Evolutionary conservation across 2,329 filamentous ascomycete species (phyloP), one percentile per base, ranked within the genome.

Genomic region (Cercospora sp.): DNA sequence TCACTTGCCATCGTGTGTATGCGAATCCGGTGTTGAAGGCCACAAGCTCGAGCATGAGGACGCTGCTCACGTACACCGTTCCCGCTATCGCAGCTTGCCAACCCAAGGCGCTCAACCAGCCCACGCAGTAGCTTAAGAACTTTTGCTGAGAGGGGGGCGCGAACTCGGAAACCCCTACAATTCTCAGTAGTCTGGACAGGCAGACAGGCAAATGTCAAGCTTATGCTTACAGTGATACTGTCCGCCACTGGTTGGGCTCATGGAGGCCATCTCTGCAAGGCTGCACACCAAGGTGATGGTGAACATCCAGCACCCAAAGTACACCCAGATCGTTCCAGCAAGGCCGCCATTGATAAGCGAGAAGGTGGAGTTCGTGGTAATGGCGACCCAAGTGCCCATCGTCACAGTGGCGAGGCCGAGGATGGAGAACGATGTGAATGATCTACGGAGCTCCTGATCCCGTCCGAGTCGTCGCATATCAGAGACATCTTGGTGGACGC

Each of bases 221-320:
- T 40, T 16, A 1, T 16, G 12, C 33, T 40, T 40, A 40, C 33
- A 40, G 13, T 40, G 33, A 5, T 40, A 40, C 26, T 68, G 67
- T 3, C 74, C 76, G n/a, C 75, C 75, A 23, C 72, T 71, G 10
- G 72, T 75, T 2, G 75, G 74, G 10, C 70, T 72, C 73, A 75
- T 75, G 13, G 69, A 72, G 6, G 72, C 72, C 68, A 75, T 73
- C 42, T 75, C 74, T 16, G 75, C 73, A 3, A 76, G 51, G 18
- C 68, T 69, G 48, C 68, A 66, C 7, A 71, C 72, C n/a, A 75
- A 53, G 13, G 69, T 68, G 53, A 66, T 61, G 30, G 67, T 73
- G 53, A 71, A 69, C 16, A 62, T 18, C 57, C 70, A 70, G 26
- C 65, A 69, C 4, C 68, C 65, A 31, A 74, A 57, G 60, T 72